A percentile compares a stretch with the other conserved stretches of the same genome.
These are phyloP conservation scores for Silybum marianum DNA, from an alignment of 129 eudicot species.

Conservation along the genomic window DNA sequence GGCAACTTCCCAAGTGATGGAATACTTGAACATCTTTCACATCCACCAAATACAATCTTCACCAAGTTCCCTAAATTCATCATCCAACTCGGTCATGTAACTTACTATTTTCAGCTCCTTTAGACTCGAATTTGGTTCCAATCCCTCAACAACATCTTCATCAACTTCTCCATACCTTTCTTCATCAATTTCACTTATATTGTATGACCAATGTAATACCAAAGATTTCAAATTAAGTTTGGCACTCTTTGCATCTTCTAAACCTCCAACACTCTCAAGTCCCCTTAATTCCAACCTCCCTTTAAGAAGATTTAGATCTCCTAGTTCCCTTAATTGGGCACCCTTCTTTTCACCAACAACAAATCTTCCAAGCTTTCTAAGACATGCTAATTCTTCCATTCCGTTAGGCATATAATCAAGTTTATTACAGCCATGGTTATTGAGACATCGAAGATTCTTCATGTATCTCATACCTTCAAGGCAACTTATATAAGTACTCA, in stretches of 20 bases:
- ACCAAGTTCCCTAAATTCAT: neutral
- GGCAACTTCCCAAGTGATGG: constrained; percentile 17
- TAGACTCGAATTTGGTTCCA: constrained; percentile 2
- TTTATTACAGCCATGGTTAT: too few species aligned
- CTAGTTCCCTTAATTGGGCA: neutral
- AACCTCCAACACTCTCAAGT: neutral
- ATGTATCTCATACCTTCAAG: too few species aligned
- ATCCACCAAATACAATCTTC: neutral
- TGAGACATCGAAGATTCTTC: too few species aligned
- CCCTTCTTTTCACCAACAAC: neutral
- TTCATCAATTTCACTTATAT: too few species aligned
- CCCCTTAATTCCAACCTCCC: neutral
- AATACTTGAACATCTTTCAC: neutral
- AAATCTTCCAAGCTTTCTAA: neutral
- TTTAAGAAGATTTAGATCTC: neutral
- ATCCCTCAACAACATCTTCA: constrained; percentile 4
- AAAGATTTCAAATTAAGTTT: neutral
- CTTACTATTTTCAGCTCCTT: neutral
- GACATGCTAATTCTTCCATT: neutral
- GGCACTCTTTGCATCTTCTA: neutral
- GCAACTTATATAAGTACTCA: too few species aligned
- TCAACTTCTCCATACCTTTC: neutral
- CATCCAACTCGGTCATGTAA: neutral
- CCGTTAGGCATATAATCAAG: neutral
- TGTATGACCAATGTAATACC: neutral